Conservation (phyloP, 352 stramenopile species). For the Aphanomyces astaci region DNA sequence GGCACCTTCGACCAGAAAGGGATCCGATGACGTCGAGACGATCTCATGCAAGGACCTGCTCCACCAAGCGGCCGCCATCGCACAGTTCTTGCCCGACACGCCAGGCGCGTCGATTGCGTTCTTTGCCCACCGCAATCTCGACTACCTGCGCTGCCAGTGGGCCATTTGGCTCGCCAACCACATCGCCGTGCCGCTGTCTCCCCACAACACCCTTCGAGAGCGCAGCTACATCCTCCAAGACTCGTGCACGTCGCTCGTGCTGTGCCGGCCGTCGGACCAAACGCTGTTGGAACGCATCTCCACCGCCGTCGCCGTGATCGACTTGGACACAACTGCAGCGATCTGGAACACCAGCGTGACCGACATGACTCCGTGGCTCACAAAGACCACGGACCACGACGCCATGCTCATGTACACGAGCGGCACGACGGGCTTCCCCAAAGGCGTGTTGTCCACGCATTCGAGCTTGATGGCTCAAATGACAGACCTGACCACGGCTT, state of each 20-base stretch:
- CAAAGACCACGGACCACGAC: neutral
- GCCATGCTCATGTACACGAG: slow-evolving; percentile 68
- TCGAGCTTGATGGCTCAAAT: slow-evolving; percentile 62
- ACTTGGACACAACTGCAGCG: slow-evolving; percentile 8
- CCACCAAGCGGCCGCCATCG: slow-evolving; percentile 9
- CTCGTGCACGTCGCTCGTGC: slow-evolving; percentile 15
- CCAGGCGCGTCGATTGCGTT: slow-evolving; percentile 15
- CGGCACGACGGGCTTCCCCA: slow-evolving; percentile 71
- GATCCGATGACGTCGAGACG: neutral
- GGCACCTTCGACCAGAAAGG: neutral
- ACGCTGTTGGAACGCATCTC: too few relatives aligned
- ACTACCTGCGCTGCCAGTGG: slow-evolving; percentile 62
- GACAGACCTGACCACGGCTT: slow-evolving; percentile 71
- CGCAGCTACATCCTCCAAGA: slow-evolving; percentile 15
- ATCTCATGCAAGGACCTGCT: neutral
- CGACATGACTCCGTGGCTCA: too few relatives aligned
- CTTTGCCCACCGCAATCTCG: slow-evolving; percentile 12
- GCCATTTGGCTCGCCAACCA: slow-evolving; percentile 61
- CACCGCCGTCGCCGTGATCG: too few relatives aligned
- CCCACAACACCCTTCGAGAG: neutral
- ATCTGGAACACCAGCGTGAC: too few relatives aligned
- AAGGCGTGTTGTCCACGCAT: slow-evolving; percentile 81
- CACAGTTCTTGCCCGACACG: neutral
- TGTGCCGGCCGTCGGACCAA: too few relatives aligned
- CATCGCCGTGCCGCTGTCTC: slow-evolving; percentile 48